These are phyloP conservation scores for Gliomastix tumulicola DNA, from an alignment of 2,329 filamentous ascomycete species.

Conservation along the genomic window DNA sequence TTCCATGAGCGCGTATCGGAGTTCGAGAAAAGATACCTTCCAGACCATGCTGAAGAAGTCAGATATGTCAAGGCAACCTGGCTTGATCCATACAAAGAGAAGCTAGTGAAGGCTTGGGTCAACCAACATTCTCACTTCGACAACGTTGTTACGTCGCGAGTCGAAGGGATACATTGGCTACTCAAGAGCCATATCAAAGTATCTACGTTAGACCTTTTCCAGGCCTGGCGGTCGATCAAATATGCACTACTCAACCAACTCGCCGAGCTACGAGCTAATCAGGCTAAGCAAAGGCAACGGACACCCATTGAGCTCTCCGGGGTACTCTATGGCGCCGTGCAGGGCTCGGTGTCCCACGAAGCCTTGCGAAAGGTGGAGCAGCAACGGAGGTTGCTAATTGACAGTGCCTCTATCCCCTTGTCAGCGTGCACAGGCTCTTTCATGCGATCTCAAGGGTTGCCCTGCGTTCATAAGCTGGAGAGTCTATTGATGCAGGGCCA, in stretches of 20 bases:
- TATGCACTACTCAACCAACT: slow-evolving; percentile 9
- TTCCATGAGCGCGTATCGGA: slow-evolving; percentile 8
- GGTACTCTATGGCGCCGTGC: slow-evolving; percentile 7
- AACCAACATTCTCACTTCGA: slow-evolving; percentile 9
- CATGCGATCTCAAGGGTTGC: slow-evolving; percentile 4
- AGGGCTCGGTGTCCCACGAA: slow-evolving; percentile 9
- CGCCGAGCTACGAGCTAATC: slow-evolving; percentile 7
- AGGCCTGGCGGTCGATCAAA: slow-evolving; percentile 9
- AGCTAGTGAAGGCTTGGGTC: slow-evolving; percentile 12
- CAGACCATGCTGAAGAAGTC: slow-evolving; percentile 8
- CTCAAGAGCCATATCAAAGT: slow-evolving; percentile 9
- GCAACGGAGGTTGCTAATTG: slow-evolving; percentile 7
- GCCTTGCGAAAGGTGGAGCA: slow-evolving; percentile 8
- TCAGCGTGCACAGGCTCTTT: slow-evolving; percentile 8
- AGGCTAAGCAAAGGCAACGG: slow-evolving; percentile 7
- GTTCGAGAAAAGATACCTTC: slow-evolving; percentile 8
- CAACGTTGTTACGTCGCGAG: slow-evolving; percentile 7
- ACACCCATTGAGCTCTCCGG: slow-evolving; percentile 8
- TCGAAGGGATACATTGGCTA: slow-evolving; percentile 9
- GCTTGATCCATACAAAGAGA: slow-evolving; percentile 12
- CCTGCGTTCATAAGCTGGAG: slow-evolving; percentile 9
- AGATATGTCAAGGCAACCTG: slow-evolving; percentile 9
- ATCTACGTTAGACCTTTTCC: slow-evolving; percentile 9
- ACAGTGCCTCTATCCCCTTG: slow-evolving; percentile 1
- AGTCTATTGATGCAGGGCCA: not conserved